Base-by-base conservation (phyloP, 352 stramenopile genomes). In the Peronosclerospora sorghi region DNA sequence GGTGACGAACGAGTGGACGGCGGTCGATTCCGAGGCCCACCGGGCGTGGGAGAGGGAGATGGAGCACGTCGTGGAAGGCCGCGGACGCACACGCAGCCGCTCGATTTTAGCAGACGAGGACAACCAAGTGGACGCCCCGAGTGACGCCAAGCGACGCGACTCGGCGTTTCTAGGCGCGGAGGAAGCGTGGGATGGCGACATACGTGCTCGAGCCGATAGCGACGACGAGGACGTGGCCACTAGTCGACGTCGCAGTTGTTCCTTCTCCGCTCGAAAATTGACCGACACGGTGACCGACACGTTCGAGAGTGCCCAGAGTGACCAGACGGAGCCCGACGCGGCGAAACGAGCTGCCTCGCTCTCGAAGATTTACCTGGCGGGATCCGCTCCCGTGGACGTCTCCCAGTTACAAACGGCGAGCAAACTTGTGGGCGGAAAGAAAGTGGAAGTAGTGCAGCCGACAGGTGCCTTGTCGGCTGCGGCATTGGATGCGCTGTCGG, bases 321-420 rank as follows among this genome's bases (percentile, higher is more conserved):
- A 9, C 32, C 8, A 38, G 49, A 67, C 1, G 51, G 63, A 28
- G 5, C 4, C 28, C 28, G 63, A 80, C 20, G 61, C 55, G 17
- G 73, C 75, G 8, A 77, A 83, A 32, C 61, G 78, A 10, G 79
- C 79, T 0, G 68, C 79, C 1, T 86, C 73, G 28, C 52, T 89
- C 5, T 88, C 76, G 27, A 88, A 88, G 55, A 86, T 92, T 27
- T 92, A 92, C 48, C 35, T 92, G 32, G 79, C 80, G 3, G 79
- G 79, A 0, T 92, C 79, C 3, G 73, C 73, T 8, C 79, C 79
- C 3, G 79, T 92, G 12, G 79, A 92, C 34, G 71, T 89, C 15
- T 84, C 71, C 2, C 83, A 85, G 35, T 45, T 88, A 14, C 76
- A 86, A 46, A 69, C 87, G 44, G 61, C 80, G 26, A 85, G 72